Conservation (phyloP, 2,329 filamentous ascomycete species). For the Cryphonectria japonica region DNA sequence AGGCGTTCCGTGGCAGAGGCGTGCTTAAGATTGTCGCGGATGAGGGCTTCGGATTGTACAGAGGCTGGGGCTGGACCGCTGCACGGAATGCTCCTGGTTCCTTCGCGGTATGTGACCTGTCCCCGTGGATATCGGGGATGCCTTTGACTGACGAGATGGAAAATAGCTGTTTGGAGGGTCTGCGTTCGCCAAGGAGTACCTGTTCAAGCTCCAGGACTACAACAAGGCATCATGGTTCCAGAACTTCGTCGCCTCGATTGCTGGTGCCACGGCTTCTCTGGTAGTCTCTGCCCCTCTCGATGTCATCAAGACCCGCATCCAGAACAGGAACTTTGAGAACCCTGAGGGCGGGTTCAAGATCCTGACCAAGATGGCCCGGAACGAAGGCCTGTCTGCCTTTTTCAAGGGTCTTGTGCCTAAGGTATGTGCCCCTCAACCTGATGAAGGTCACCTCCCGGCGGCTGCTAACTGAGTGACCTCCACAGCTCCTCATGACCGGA, state of each 20-base stretch:
- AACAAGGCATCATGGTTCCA: constrained; percentile 93
- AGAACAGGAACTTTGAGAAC: constrained; percentile 98
- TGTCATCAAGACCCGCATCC: constrained; percentile 97
- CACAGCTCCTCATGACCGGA: constrained; percentile 90
- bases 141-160: constrained; percentile 39
- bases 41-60: constrained; percentile 93
- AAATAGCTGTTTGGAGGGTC: constrained; percentile 86
- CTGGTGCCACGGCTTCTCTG: constrained; percentile 91
- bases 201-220: constrained; percentile 90
- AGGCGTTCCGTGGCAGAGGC: constrained; percentile 93
- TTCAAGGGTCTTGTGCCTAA: constrained; percentile 98
- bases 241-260: constrained; percentile 97
- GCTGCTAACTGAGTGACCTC: background rate
- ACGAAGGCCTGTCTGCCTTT: constrained; percentile 85
- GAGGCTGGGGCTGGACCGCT: constrained; percentile 96
- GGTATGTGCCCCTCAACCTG: constrained; percentile 45
- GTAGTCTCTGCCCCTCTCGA: constrained; percentile 95
- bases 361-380: constrained; percentile 86
- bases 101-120: constrained; percentile 73
- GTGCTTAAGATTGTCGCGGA: constrained; percentile 87
- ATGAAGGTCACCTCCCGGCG: background rate
- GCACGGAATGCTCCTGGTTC: constrained; percentile 96
- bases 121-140: background rate
- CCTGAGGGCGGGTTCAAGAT: constrained; percentile 94
- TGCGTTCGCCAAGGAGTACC: constrained; percentile 95